Evolutionary conservation across 768 basidiomycete species (phyloP), one percentile per base, ranked within the genome.

Genomic region (Lactarius pseudohatsudake): DNA sequence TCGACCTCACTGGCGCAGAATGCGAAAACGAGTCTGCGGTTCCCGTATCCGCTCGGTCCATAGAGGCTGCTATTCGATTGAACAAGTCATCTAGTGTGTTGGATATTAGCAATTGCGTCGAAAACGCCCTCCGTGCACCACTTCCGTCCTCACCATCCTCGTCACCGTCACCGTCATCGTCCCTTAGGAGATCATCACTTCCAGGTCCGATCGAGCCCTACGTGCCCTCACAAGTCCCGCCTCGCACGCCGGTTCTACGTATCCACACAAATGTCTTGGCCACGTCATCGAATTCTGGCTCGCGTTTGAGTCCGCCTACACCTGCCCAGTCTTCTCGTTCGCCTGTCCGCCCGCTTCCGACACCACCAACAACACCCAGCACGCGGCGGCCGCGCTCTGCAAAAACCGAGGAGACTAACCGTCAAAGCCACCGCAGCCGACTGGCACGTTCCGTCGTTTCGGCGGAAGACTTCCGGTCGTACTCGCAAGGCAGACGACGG

Each of bases 1-100:
- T 67, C 53, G 66, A 67, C 22, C 66, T 67, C n/a, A 59, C 40
- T 2, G 66, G 61, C 20, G 40, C 57, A n/a, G 62, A 30, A 30
- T 20, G 40, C 9, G 57, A 55, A 54, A 56, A 30, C 5, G 15
- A 8, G 22, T 63, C 50, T 30, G 22, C 30, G 22, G 32, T 22
- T 9, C 50, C 30, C 4, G 10, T 13, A 11, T 63, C 57, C 32
- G 36, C 56, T 16, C 36, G 26, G 28, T 20, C 61, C 16, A 26
- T 30, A 32, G 56, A 62, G 20, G 10, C 18, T 40, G 6, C 18
- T 40, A 54, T 57, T 28, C 61, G 30, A 13, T 63, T 47, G 50
- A 55, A 63, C 32, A 45, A 54, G 32, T 38, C 57, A 4, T 20
- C 50, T 6, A 62, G 62, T 7, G 66, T 67, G 15, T 43, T 67